A percentile compares a stretch with the other conserved stretches of the same genome.
Evolutionary conservation across 2,329 filamentous ascomycete species (phyloP).

Genomic region (Colletotrichum aenigma): DNA sequence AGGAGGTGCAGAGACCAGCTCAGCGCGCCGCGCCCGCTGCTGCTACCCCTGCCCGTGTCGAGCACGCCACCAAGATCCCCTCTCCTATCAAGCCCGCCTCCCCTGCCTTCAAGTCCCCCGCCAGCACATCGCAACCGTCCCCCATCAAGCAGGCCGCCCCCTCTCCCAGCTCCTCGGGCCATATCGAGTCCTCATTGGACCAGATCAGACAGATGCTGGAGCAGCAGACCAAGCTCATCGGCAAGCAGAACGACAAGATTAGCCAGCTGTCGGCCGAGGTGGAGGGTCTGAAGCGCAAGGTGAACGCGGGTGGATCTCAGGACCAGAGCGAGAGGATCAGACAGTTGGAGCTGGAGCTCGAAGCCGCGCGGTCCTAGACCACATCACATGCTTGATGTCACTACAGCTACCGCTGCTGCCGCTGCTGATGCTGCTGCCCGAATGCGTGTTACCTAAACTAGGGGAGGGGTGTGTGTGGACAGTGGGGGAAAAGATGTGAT

Average conservation of each 20-base stretch:
- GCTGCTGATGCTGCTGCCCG: not conserved
- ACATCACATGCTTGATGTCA: not conserved
- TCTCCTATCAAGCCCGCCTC: conserved; percentile 46
- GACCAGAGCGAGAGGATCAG: conserved; percentile 72
- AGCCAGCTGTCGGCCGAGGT: conserved; percentile 73
- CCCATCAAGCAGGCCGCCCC: conserved; percentile 24
- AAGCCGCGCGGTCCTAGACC: conserved; percentile 62
- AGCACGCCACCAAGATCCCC: conserved; percentile 44
- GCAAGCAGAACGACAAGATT: conserved; percentile 78
- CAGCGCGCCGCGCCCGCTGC: conserved; percentile 55
- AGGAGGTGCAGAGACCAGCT: conserved; percentile 79
- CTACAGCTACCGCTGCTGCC: not conserved
- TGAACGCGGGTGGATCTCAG: conserved; percentile 57
- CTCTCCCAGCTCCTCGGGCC: conserved; percentile 29
- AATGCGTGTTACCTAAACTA: not conserved
- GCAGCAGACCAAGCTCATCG: conserved; percentile 78
- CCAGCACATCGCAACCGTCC: conserved; percentile 7
- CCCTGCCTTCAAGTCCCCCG: conserved; percentile 25
- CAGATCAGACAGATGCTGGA: conserved; percentile 81
- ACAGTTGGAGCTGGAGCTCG: conserved; percentile 70
- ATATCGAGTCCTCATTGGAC: conserved; percentile 68
- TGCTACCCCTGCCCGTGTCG: conserved; percentile 35
- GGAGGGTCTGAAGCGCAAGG: conserved; percentile 79
- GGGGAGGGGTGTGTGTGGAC: not conserved
- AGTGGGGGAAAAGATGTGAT: conserved; percentile 1